A percentile compares a stretch with the other conserved stretches of the same genome.
Evolutionary conservation across 1,284 basidiomycete species (phyloP).

Genomic region (Rhodotorula sp.): DNA sequence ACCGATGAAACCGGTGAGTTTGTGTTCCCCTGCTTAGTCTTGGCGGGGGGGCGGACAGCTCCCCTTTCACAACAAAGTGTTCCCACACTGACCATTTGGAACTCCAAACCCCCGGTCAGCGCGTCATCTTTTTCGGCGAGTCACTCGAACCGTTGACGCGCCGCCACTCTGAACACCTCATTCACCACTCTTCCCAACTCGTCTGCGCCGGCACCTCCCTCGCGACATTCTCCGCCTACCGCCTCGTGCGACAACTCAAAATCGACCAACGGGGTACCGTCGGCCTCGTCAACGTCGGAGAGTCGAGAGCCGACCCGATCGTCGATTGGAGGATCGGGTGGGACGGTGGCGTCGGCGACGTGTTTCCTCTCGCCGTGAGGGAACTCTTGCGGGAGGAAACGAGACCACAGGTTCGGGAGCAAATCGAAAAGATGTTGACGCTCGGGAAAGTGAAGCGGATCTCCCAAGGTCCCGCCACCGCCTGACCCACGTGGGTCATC

Average conservation of each 20-base stretch:
- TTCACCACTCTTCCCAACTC: conserved; percentile 65
- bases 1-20: conserved; percentile 35
- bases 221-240: conserved; percentile 86
- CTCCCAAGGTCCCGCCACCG: conserved; percentile 1
- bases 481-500: neutral
- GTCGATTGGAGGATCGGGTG: conserved; percentile 41
- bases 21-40: no score
- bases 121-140: conserved; percentile 42
- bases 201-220: conserved; percentile 82
- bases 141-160: conserved; percentile 34
- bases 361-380: conserved; percentile 57
- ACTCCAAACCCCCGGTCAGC: neutral
- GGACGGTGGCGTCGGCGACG: conserved; percentile 30
- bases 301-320: conserved; percentile 76
- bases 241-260: conserved; percentile 76
- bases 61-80: neutral
- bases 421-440: conserved; percentile 57
- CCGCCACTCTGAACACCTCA: conserved; percentile 30
- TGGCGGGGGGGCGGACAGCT: neutral
- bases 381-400: conserved; percentile 68
- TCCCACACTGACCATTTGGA: neutral
- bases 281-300: conserved; percentile 78
- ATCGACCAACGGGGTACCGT: conserved; percentile 68
- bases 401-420: conserved; percentile 37
- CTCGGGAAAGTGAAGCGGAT: conserved; percentile 57